These are phyloP conservation scores for Hexamita inflata DNA, from an alignment of 208 protist species.

Conservation along the genomic window DNA sequence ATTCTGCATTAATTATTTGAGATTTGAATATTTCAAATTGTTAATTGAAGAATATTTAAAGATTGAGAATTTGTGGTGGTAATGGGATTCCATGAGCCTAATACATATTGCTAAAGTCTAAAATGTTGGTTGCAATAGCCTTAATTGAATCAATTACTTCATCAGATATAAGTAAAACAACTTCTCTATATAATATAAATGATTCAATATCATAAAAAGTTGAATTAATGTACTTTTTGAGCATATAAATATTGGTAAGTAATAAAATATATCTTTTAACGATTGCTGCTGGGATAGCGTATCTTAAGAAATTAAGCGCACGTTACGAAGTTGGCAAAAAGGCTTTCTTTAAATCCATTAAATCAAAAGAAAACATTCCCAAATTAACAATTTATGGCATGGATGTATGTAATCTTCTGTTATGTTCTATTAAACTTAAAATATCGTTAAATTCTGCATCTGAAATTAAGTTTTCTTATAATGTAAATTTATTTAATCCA, in stretches of 20 bases:
- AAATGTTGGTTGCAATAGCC: not conserved
- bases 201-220: not conserved
- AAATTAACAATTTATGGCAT: constrained; percentile 14
- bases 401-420: not conserved
- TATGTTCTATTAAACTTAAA: not conserved
- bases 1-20: not conserved
- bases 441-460: not conserved
- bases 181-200: constrained; percentile 16
- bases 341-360: constrained; percentile 6
- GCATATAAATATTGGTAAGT: not conserved
- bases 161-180: constrained; percentile 1
- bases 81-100: not conserved
- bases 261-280: not conserved
- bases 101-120: not conserved
- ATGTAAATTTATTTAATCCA: not conserved
- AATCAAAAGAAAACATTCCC: constrained; percentile 7
- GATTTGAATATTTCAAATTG: not conserved
- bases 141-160: constrained; percentile 11
- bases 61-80: not conserved
- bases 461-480: not conserved
- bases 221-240: not conserved
- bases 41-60: not conserved
- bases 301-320: not conserved
- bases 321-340: constrained; percentile 5
- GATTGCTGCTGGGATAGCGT: not conserved